These are phyloP conservation scores for Trametes pubescens DNA, from an alignment of 1,284 basidiomycete species.

Conservation along the genomic window DNA sequence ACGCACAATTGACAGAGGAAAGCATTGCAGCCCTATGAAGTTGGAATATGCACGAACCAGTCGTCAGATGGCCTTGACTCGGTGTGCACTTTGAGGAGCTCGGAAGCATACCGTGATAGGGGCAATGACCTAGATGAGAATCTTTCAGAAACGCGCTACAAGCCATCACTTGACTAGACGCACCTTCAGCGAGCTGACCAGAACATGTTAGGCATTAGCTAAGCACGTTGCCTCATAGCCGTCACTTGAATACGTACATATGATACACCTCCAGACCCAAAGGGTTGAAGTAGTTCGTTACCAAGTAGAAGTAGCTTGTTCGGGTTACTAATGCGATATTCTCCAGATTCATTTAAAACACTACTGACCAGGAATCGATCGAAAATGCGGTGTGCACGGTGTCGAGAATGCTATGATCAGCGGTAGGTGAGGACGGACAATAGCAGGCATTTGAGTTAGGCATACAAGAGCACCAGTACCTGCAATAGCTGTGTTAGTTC, in stretches of 20 bases:
- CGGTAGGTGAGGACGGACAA: no score
- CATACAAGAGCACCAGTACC: background rate
- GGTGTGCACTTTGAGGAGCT: background rate
- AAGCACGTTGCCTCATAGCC: background rate
- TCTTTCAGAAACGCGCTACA: no score
- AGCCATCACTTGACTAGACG: background rate
- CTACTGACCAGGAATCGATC: background rate
- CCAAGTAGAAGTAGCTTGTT: background rate
- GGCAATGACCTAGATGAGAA: background rate
- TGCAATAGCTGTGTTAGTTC: background rate
- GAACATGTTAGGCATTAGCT: no score
- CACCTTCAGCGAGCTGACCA: background rate
- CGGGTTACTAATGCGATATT: no score
- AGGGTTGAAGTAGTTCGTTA: background rate
- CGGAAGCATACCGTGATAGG: background rate
- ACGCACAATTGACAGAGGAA: background rate
- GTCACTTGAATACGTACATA: background rate
- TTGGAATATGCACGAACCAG: no score
- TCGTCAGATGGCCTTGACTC: no score
- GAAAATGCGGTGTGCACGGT: conserved; percentile 1
- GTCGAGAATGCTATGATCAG: background rate
- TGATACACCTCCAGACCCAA: background rate
- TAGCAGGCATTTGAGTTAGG: background rate
- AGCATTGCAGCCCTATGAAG: background rate
- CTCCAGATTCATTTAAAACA: background rate